Evolutionary conservation across 805 yeast genomes (phyloP).

Genomic region (Scheffersomyces lignosus): DNA sequence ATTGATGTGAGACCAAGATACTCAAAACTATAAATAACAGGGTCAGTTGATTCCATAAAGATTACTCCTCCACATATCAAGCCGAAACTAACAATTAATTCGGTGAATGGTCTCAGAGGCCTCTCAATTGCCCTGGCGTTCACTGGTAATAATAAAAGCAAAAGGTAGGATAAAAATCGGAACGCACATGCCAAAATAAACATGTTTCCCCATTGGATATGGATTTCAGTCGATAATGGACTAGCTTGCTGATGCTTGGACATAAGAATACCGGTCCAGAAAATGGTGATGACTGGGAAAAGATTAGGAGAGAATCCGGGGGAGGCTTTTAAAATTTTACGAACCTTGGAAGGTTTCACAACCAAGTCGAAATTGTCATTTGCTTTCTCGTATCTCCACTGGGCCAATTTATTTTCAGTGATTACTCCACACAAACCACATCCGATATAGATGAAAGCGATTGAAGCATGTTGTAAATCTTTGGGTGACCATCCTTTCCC

Average conservation of each 20-base stretch:
- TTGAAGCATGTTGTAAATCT: constrained; percentile 86
- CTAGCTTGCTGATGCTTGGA: constrained; percentile 91
- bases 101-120: constrained; percentile 76
- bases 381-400: constrained; percentile 57
- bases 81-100: constrained; percentile 74
- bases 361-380: constrained; percentile 13
- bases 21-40: constrained; percentile 76
- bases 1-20: constrained; percentile 81
- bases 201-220: constrained; percentile 89
- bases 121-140: constrained; percentile 16
- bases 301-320: constrained; percentile 92
- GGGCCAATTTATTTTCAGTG: constrained; percentile 63
- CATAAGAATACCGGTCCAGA: constrained; percentile 96
- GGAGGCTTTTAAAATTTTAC: constrained; percentile 32
- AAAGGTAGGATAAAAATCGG: constrained; percentile 62
- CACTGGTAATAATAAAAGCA: constrained; percentile 46
- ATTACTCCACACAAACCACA: constrained; percentile 89
- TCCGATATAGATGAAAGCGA: constrained; percentile 89
- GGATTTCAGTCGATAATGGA: constrained; percentile 71
- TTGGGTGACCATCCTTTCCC: constrained; percentile 89
- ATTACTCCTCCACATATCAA: constrained; percentile 86
- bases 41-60: constrained; percentile 90
- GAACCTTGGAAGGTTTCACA: background rate
- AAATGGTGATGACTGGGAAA: constrained; percentile 88
- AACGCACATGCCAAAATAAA: constrained; percentile 80